These are phyloP conservation scores for Eragrostis nindensis DNA, from an alignment of 176 grass and related monocot genomes.

Conservation along the genomic window DNA sequence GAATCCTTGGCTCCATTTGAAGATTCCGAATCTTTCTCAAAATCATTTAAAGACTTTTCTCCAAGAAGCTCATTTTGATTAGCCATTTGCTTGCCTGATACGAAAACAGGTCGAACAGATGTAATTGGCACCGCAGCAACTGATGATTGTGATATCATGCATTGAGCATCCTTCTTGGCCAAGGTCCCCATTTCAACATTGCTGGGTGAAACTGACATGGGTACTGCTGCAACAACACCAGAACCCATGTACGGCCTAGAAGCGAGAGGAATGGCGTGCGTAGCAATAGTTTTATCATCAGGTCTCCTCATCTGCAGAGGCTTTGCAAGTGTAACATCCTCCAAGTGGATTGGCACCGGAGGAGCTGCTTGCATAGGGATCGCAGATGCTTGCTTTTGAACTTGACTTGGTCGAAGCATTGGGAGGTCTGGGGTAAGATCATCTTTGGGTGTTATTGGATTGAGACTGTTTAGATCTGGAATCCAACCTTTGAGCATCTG, in stretches of 20 bases:
- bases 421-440: conserved; percentile 52
- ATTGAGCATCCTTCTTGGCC: conserved; percentile 20
- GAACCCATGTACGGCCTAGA: conserved; percentile 43
- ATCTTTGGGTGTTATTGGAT: conserved; percentile 39
- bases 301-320: conserved; percentile 65
- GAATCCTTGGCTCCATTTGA: conserved; percentile 35
- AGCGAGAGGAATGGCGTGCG: conserved; percentile 22
- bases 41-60: conserved; percentile 36
- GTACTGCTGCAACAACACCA: conserved; percentile 46
- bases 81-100: conserved; percentile 34
- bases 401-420: conserved; percentile 41
- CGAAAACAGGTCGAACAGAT: conserved; percentile 18
- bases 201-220: conserved; percentile 41
- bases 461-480: conserved; percentile 51
- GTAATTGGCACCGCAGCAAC: conserved; percentile 24
- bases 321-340: conserved; percentile 59
- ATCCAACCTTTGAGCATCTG: conserved; percentile 64
- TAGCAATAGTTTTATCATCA: conserved; percentile 43
- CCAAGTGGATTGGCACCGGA: conserved; percentile 42
- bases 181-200: conserved; percentile 34
- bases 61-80: conserved; percentile 29
- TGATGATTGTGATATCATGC: conserved; percentile 32
- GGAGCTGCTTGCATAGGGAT: conserved; percentile 36
- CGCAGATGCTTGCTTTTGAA: conserved; percentile 49
- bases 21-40: conserved; percentile 36